Percentiles rank a stretch among this genome's conserved stretches.
phyloP scores from a whole-genome alignment of 2,329 filamentous ascomycete genomes.

The Bipolaris zeicola region DNA sequence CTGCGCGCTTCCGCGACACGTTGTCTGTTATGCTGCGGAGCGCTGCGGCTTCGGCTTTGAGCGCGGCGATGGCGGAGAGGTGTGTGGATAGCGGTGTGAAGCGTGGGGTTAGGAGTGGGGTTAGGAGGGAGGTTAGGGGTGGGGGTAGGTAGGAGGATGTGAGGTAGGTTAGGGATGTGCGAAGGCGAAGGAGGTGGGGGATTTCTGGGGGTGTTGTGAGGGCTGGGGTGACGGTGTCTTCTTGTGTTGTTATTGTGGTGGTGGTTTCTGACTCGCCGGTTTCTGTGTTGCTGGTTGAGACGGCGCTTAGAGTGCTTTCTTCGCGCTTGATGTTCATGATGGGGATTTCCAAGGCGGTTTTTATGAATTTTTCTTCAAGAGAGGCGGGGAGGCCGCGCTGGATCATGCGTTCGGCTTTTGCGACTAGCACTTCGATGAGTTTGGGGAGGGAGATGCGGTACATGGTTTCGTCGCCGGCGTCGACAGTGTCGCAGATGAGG shows the following conservation, averaged over 20 bases:
- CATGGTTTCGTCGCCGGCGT: conserved; percentile 83
- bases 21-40: conserved; percentile 72
- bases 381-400: conserved; percentile 70
- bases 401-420: conserved; percentile 75
- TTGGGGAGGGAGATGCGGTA: conserved; percentile 78
- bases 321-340: conserved; percentile 70
- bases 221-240: conserved; percentile 32
- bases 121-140: conserved; percentile 52
- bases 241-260: conserved; percentile 32
- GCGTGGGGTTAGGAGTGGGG: conserved; percentile 56
- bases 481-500: conserved; percentile 78
- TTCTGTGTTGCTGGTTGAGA: conserved; percentile 25
- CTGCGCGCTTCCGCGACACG: conserved; percentile 66
- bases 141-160: conserved; percentile 62
- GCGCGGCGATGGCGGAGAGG: conserved; percentile 66
- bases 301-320: conserved; percentile 49
- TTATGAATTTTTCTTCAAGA: conserved; percentile 85
- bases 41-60: conserved; percentile 74
- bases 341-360: conserved; percentile 75
- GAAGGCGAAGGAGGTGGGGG: conserved; percentile 65
- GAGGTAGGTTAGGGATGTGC: conserved; percentile 69
- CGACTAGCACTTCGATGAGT: conserved; percentile 67
- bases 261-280: neutral
- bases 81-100: conserved; percentile 76
- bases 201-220: conserved; percentile 53